Evolutionary conservation across 352 stramenopile species (phyloP), one percentile per base, ranked within the genome.

Genomic region (Phytophthora quininea): DNA sequence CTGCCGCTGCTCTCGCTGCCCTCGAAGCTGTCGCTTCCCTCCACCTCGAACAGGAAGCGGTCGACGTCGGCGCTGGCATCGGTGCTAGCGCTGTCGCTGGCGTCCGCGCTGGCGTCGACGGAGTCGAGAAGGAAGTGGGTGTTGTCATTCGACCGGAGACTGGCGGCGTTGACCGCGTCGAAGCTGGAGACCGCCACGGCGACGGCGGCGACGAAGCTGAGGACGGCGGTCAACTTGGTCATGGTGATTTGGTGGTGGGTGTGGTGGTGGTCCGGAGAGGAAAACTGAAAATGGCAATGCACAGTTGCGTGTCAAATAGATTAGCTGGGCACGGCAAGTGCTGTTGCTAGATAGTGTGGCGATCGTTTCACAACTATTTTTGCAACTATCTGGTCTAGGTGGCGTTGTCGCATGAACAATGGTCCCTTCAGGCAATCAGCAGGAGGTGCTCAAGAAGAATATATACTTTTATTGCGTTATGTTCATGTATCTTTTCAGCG

Each of bases 141-240:
- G 19, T 11, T 33, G 46, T 54, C 37, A 2, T 38, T n/a, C 12
- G 57, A 6, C 11, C 65, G 65, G 31, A 73, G 52, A 42, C 49
- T 57, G 58, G 47, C 52, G 24, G 58, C 64, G 33, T 63, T 63
- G 6, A 27, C 58, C 31, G 35, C n/a, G 24, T 73, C 27, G 32
- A 64, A 35, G n/a, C 38, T 50, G 49, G 58, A n/a, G 40, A 73
- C 10, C 4, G 60, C 54, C 3, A 73, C 32, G 14, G 29, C 54
- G 53, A 31, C 37, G n/a, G 27, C 45, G 29, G 56, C 58, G 8
- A 53, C 50, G 54, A 73, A 66, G 43, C 55, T 69, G 30, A 69
- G 49, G 50, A 73, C 69, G 55, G 55, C 15, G 49, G 52, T 73
- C 59, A 73, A 66, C 60, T 73, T 73, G 54, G 55, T 69, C 65